Percentiles rank a stretch among this genome's conserved stretches.
These are phyloP conservation scores for Pyronema domesticum DNA, from an alignment of 495 filamentous ascomycete genomes.

Conservation along the genomic window DNA sequence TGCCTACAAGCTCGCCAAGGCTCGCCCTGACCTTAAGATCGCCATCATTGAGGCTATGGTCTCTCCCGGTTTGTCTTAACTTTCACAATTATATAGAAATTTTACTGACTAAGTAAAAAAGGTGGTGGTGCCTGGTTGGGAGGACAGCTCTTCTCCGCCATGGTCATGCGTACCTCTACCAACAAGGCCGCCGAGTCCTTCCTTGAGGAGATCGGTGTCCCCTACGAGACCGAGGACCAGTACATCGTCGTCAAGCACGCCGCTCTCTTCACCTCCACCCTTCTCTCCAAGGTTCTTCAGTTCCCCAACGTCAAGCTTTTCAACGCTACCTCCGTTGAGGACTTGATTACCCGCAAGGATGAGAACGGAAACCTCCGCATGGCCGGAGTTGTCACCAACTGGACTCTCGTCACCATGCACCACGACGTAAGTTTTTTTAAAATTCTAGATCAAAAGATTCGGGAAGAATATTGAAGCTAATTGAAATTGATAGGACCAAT, in stretches of 20 bases:
- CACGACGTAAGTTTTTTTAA: conserved; percentile 35
- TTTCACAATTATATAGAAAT: neutral
- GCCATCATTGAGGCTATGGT: conserved; percentile 78
- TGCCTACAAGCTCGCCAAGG: conserved; percentile 67
- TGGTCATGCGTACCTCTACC: conserved; percentile 52
- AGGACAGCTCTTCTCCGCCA: conserved; percentile 79
- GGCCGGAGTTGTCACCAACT: conserved; percentile 83
- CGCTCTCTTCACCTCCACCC: conserved; percentile 72
- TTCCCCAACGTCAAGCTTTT: conserved; percentile 91
- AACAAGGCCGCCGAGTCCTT: conserved; percentile 67
- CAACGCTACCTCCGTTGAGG: conserved; percentile 81
- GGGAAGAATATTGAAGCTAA: neutral
- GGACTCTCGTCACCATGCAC: conserved; percentile 78
- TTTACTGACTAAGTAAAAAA: conserved; percentile 6
- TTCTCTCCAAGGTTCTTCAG: conserved; percentile 57
- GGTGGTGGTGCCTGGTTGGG: conserved; percentile 83
- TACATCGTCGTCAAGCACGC: conserved; percentile 89
- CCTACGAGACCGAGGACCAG: conserved; percentile 73
- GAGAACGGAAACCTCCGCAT: conserved; percentile 40
- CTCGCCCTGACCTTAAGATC: conserved; percentile 77
- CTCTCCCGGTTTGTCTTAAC: conserved; percentile 39
- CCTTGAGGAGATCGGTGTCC: conserved; percentile 57
- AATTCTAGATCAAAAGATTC: neutral
- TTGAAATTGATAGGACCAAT: conserved; percentile 40
- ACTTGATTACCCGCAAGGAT: conserved; percentile 57